Percentiles rank a stretch among this genome's conserved stretches.
These are phyloP conservation scores for Bacidia rubella DNA, from an alignment of 495 filamentous ascomycete genomes.

Conservation along the genomic window DNA sequence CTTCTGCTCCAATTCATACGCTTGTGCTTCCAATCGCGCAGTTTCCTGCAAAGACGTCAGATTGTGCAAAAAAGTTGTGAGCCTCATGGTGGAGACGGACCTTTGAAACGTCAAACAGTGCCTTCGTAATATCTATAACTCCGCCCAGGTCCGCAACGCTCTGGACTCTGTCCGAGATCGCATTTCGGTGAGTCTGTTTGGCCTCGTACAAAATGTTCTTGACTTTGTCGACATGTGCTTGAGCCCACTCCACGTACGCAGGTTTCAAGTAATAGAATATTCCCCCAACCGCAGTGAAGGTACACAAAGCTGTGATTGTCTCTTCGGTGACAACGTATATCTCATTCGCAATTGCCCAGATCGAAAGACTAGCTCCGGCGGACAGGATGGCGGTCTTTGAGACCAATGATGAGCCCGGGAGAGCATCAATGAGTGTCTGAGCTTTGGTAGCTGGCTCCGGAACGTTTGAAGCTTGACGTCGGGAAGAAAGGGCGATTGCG, in stretches of 20 bases:
- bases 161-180: constrained; percentile 84
- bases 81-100: constrained; percentile 30
- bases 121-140: constrained; percentile 92
- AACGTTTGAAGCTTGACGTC: constrained; percentile 61
- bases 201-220: constrained; percentile 86
- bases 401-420: constrained; percentile 72
- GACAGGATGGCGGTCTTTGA: constrained; percentile 96
- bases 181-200: constrained; percentile 82
- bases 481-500: constrained; percentile 46
- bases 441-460: constrained; percentile 90
- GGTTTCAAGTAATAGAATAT: constrained; percentile 63
- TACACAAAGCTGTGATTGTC: constrained; percentile 75
- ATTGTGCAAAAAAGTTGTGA: background rate
- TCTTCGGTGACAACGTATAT: constrained; percentile 99
- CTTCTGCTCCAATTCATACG: constrained; percentile 91
- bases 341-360: constrained; percentile 97
- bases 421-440: constrained; percentile 80
- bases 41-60: constrained; percentile 56
- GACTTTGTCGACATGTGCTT: constrained; percentile 74
- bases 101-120: constrained; percentile 96
- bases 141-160: constrained; percentile 83
- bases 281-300: constrained; percentile 78
- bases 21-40: constrained; percentile 84
- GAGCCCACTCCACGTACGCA: constrained; percentile 74
- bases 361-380: constrained; percentile 72